A percentile compares a stretch with the other conserved stretches of the same genome.
Conservation (phyloP, 2,329 filamentous ascomycete species). For the Didymella pinodella region DNA sequence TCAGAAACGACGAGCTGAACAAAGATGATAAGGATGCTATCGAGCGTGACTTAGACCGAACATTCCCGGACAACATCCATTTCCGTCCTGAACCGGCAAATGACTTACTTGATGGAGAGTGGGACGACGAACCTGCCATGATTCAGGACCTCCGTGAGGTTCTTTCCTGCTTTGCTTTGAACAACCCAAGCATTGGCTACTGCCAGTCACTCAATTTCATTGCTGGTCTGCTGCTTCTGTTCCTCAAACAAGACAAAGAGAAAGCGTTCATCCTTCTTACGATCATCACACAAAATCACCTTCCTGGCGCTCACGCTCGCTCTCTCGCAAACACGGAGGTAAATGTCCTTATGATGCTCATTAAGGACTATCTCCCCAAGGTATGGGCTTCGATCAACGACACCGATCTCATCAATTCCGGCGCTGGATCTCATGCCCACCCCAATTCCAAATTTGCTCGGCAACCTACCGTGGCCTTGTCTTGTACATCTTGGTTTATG, state of each 20-base stretch:
- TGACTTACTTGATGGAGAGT: conserved; percentile 39
- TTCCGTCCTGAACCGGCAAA: conserved; percentile 73
- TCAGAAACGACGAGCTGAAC: conserved; percentile 68
- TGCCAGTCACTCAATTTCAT: conserved; percentile 97
- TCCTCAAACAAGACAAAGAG: conserved; percentile 82
- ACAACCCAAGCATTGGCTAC: conserved; percentile 91
- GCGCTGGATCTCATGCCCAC: conserved; percentile 46
- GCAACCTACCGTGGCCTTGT: conserved; percentile 88
- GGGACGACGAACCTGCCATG: conserved; percentile 72
- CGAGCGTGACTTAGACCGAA: conserved; percentile 90
- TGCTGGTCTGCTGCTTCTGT: conserved; percentile 85
- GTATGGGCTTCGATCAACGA: conserved; percentile 92
- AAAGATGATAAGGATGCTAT: conserved; percentile 86
- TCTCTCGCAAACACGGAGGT: conserved; percentile 93
- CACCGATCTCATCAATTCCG: conserved; percentile 61
- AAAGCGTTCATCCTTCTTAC: conserved; percentile 93
- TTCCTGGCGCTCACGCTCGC: conserved; percentile 91
- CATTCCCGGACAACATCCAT: conserved; percentile 90
- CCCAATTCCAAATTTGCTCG: conserved; percentile 54
- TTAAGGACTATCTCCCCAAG: conserved; percentile 81
- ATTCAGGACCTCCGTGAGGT: conserved; percentile 84
- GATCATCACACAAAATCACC: conserved; percentile 85
- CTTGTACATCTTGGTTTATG: conserved; percentile 98
- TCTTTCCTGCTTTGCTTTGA: conserved; percentile 85
- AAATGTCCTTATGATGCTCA: conserved; percentile 86